phyloP scores from a whole-genome alignment of 2,329 filamentous ascomycete species.

The Sclerotiophoma versabilis region DNA sequence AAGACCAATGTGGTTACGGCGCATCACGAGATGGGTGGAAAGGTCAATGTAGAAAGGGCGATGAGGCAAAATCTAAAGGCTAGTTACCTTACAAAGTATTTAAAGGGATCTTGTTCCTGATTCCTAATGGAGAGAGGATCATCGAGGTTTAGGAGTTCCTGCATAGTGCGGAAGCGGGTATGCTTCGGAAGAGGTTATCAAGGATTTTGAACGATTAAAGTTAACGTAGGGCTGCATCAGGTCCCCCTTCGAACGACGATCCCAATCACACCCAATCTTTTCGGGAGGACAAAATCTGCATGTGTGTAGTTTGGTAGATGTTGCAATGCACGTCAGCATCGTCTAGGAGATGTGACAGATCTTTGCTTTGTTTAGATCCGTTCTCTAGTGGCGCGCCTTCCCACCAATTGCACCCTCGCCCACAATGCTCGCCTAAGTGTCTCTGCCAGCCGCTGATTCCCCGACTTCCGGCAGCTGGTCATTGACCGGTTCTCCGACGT shows the following conservation, averaged over 20 bases:
- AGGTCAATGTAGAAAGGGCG: constrained; percentile 26
- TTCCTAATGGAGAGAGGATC: constrained; percentile 30
- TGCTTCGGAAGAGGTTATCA: constrained; percentile 48
- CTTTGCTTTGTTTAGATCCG: neutral
- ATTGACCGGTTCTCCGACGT: constrained; percentile 2
- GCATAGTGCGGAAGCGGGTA: constrained; percentile 48
- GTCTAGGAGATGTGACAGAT: neutral
- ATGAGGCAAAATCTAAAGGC: constrained; percentile 26
- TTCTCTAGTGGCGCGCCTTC: neutral
- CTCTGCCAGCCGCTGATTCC: neutral
- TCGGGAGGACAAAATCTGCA: neutral
- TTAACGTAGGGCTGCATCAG: no score
- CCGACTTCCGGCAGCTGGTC: constrained; percentile 11
- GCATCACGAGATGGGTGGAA: constrained; percentile 39
- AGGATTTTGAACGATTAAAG: constrained; percentile 49
- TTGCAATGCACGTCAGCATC: neutral
- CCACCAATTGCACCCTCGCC: neutral
- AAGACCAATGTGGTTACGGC: constrained; percentile 48
- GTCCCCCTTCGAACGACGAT: no score
- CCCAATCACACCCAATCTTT: neutral
- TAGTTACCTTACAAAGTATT: constrained; percentile 30
- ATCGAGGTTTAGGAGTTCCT: constrained; percentile 51
- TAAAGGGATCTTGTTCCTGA: constrained; percentile 38
- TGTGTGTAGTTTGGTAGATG: neutral
- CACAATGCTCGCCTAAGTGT: neutral